Conservation (phyloP, 2,329 filamentous ascomycete species). For the Phialemonium atrogriseum region DNA sequence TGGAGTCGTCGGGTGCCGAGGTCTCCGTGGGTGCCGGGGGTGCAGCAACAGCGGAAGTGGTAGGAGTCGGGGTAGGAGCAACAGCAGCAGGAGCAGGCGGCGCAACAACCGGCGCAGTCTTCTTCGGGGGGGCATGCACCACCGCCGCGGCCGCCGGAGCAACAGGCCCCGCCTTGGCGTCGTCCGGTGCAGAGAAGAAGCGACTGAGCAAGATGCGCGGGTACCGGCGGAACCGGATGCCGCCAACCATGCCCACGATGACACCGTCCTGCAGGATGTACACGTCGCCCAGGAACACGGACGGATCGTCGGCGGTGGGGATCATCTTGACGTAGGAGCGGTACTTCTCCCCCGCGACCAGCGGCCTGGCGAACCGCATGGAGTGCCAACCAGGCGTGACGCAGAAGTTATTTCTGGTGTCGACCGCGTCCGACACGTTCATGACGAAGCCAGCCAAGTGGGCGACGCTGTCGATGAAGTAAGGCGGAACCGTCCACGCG, state of each 20-base stretch:
- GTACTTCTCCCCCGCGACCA: slow-evolving; percentile 22
- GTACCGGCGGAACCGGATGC: slow-evolving; percentile 27
- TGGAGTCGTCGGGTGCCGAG: slow-evolving; percentile 18
- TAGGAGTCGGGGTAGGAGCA: slow-evolving; percentile 3
- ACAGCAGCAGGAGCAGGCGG: not conserved
- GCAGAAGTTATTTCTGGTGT: slow-evolving; percentile 22
- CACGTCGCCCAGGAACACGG: slow-evolving; percentile 23
- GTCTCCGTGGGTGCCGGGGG: not conserved
- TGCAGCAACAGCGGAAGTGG: not conserved
- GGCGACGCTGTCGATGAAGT: slow-evolving; percentile 28
- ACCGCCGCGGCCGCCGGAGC: not conserved
- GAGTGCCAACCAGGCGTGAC: slow-evolving; percentile 29
- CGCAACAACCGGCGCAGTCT: not conserved
- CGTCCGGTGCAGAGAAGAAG: slow-evolving; percentile 29
- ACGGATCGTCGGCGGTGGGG: slow-evolving; percentile 17
- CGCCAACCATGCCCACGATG: slow-evolving; percentile 23
- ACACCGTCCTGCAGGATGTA: slow-evolving; percentile 24
- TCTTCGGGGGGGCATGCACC: not conserved
- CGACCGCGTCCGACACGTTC: slow-evolving; percentile 26
- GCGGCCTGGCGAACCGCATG: slow-evolving; percentile 20
- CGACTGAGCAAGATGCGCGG: slow-evolving; percentile 26
- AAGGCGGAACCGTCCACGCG: slow-evolving; percentile 28
- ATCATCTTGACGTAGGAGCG: slow-evolving; percentile 30
- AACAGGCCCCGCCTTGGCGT: slow-evolving; percentile 4
- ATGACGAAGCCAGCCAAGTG: slow-evolving; percentile 32